Base-by-base conservation (phyloP, 208 protist species). In the Crithidia mellificae region DNA sequence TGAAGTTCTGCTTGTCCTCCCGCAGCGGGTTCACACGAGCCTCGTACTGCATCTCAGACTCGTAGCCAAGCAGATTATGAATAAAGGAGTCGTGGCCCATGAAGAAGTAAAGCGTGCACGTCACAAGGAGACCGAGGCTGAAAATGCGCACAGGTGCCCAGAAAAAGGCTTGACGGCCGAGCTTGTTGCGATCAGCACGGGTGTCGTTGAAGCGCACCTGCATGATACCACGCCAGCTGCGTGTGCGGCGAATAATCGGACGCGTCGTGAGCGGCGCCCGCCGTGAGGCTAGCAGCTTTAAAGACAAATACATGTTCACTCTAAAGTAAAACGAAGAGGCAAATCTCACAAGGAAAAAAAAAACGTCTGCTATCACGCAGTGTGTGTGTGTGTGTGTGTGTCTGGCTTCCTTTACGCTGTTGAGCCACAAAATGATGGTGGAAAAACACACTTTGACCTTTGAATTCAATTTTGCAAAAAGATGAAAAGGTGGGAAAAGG, bases 21-120 rank as follows among this genome's bases (percentile, higher is more conserved):
- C 41, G 47, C 8, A 79, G 62, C 15, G 88, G 91, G 61, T 96
- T 94, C 24, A 94, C 91, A 39, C 84, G 81, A 15, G 78, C 61
- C 78, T 96, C 91, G 63, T 94, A 94, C 68, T 92, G 80, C 87
- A 93, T 94, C 74, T 96, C 91, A 22, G 87, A 93, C 82, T 96
- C 91, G 62, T 94, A 96, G 8, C 91, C 91, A 24, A 94, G 72
- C 29, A 96, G 54, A 9, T 69, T 85, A 58, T 96, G 88, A 61
- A 94, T 69, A 66, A 96, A 96, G 38, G 68, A 29, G 73, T 96
- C 91, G 74, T 96, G 86, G 1, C 91, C 91, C 30, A 92, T 63
- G 20, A 53, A 54, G 36, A 87, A 86, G 82, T 96, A 96, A 47
- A 88, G 66, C 1, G 62, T 41, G 58, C 63, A 77, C 27, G 63